Evolutionary conservation across 306 rosid species (phyloP).

Genomic region (Hylodesmum podocarpum): DNA sequence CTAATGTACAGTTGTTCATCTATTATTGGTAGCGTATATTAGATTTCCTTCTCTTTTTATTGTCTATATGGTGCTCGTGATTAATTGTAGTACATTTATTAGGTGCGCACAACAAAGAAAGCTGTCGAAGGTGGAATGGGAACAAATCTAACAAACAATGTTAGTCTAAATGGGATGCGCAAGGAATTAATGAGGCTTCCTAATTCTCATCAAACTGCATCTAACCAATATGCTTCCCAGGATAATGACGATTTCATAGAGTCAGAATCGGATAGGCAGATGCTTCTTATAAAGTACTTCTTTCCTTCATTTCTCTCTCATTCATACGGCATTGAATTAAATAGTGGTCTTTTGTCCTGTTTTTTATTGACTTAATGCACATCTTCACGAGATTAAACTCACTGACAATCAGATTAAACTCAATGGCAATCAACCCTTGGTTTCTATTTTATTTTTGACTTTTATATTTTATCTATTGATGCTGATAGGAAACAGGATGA

Average conservation of each 20-base stretch:
- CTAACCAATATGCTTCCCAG: slow-evolving; percentile 54
- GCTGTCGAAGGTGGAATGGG: slow-evolving; percentile 63
- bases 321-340: neutral
- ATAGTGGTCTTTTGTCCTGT: slow-evolving; percentile 10
- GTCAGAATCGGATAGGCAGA: slow-evolving; percentile 91
- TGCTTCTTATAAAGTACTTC: slow-evolving; percentile 87
- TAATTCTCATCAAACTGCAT: slow-evolving; percentile 52
- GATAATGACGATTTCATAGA: slow-evolving; percentile 75
- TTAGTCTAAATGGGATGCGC: slow-evolving; percentile 60
- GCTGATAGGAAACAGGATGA: slow-evolving; percentile 83
- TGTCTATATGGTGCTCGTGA: slow-evolving; percentile 15
- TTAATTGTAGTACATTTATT: slow-evolving; percentile 33
- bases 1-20: neutral
- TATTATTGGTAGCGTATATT: neutral
- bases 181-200: slow-evolving; percentile 92
- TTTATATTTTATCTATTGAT: slow-evolving; percentile 28
- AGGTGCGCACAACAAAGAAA: slow-evolving; percentile 73
- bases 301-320: slow-evolving; percentile 1
- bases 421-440: neutral
- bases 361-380: neutral
- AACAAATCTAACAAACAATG: slow-evolving; percentile 39
- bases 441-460: slow-evolving; percentile 18
- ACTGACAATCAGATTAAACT: slow-evolving; percentile 3
- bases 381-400: slow-evolving; percentile 15
- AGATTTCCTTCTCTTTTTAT: slow-evolving; percentile 5